phyloP scores from a whole-genome alignment of 345 rosid genomes.

The Camelina neglecta region DNA sequence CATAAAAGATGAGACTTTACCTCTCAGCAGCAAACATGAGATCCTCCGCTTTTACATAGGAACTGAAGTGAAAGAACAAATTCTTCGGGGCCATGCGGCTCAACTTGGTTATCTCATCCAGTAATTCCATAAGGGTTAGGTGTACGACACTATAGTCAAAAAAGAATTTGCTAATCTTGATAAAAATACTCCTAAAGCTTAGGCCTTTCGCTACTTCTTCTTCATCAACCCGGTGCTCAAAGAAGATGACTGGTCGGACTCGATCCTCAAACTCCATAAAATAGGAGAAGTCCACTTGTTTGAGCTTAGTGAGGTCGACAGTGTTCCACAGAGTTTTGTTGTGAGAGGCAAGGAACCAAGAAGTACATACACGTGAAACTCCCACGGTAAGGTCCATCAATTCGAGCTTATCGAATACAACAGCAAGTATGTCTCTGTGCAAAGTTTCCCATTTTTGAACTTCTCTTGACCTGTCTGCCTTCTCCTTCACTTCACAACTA shows the following conservation, averaged over 20 bases:
- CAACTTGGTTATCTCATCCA: neutral
- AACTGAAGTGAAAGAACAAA: neutral
- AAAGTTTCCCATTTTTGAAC: constrained; percentile 15
- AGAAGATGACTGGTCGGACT: neutral
- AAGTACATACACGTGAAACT: constrained; percentile 20
- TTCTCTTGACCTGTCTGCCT: constrained; percentile 13
- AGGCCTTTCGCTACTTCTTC: neutral
- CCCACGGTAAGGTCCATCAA: neutral
- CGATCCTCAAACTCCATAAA: neutral
- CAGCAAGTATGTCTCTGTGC: constrained; percentile 17
- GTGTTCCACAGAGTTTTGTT: constrained; percentile 22
- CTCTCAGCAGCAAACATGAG: constrained; percentile 26
- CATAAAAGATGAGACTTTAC: constrained; percentile 16
- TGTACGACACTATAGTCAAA: neutral
- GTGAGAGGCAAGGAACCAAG: constrained; percentile 36
- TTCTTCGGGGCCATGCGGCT: constrained; percentile 20
- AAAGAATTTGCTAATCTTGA: neutral
- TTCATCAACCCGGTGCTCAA: neutral
- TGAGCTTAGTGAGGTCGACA: neutral
- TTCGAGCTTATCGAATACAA: constrained; percentile 16
- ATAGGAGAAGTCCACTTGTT: neutral
- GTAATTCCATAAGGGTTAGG: neutral
- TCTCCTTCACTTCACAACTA: constrained; percentile 11
- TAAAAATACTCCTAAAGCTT: neutral
- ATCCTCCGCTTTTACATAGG: neutral